Conservation (phyloP, 441 rosid species). For the Sinapis alba region DNA sequence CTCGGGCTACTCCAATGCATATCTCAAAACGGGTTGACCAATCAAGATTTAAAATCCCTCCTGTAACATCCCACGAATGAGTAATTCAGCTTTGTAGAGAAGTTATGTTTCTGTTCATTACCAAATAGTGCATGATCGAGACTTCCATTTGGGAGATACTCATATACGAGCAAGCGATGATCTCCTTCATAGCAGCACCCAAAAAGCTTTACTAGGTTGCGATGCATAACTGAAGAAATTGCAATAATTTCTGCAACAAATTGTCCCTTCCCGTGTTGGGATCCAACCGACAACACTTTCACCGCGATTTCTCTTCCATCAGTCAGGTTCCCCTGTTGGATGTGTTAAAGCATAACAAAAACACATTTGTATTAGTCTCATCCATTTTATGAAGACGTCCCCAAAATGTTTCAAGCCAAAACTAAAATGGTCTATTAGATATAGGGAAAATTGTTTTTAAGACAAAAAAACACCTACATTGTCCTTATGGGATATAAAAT, state of each 20-base stretch:
- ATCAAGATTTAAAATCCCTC: constrained; percentile 43
- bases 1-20: constrained; percentile 63
- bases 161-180: constrained; percentile 39
- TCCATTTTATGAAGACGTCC: neutral
- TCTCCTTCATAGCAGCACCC: constrained; percentile 53
- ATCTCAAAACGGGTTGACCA: constrained; percentile 59
- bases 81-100: neutral
- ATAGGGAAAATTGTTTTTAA: too few species aligned
- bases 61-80: constrained; percentile 39
- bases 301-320: constrained; percentile 48
- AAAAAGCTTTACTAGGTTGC: constrained; percentile 10
- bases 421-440: too few species aligned
- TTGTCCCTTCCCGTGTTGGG: neutral
- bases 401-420: too few species aligned
- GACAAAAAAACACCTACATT: too few species aligned
- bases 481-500: too few species aligned
- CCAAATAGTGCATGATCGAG: constrained; percentile 57
- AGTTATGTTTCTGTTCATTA: constrained; percentile 18
- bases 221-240: neutral
- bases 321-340: constrained; percentile 31
- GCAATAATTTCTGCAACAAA: neutral
- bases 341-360: neutral
- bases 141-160: constrained; percentile 44
- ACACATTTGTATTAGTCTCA: neutral
- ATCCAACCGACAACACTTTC: constrained; percentile 9